phyloP scores from a whole-genome alignment of 441 rosid genomes.

The Pelargonium australe region DNA sequence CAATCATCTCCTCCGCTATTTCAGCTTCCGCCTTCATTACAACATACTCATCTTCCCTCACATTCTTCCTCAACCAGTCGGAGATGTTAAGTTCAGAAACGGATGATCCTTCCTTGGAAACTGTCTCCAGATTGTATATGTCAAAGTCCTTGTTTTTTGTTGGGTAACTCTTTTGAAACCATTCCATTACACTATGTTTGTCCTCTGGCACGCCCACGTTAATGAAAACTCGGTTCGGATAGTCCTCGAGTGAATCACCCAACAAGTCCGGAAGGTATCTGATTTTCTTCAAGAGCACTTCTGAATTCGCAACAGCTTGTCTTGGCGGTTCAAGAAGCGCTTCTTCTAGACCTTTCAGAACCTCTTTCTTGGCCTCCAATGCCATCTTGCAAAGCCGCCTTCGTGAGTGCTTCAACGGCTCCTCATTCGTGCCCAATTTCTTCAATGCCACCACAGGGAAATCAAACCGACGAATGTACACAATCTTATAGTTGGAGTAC shows the following conservation, averaged over 20 bases:
- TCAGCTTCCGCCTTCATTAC: constrained; percentile 89
- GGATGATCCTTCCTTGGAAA: background rate
- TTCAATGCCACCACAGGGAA: constrained; percentile 32
- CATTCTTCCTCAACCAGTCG: constrained; percentile 17
- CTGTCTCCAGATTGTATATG: constrained; percentile 7
- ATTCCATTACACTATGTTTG: constrained; percentile 7
- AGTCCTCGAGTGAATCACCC: constrained; percentile 30
- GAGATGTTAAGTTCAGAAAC: constrained; percentile 1
- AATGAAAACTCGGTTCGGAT: constrained; percentile 28
- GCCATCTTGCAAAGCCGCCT: constrained; percentile 26
- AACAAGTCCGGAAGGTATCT: constrained; percentile 35
- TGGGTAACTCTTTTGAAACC: constrained; percentile 18
- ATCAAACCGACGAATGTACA: constrained; percentile 25
- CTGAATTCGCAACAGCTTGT: constrained; percentile 20
- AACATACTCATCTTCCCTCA: constrained; percentile 30
- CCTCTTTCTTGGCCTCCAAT: constrained; percentile 27
- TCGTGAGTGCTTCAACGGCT: constrained; percentile 10
- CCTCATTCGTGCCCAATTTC: constrained; percentile 19
- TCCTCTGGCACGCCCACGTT: constrained; percentile 21
- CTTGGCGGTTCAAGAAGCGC: constrained; percentile 37
- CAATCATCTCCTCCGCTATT: constrained; percentile 64
- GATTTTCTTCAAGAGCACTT: constrained; percentile 20
- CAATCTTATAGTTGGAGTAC: constrained; percentile 29
- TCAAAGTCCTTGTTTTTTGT: constrained; percentile 12
- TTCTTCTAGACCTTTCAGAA: constrained; percentile 33